Evolutionary conservation across 2,329 filamentous ascomycete genomes (phyloP).

Genomic region (Grosmannia serpens): DNA sequence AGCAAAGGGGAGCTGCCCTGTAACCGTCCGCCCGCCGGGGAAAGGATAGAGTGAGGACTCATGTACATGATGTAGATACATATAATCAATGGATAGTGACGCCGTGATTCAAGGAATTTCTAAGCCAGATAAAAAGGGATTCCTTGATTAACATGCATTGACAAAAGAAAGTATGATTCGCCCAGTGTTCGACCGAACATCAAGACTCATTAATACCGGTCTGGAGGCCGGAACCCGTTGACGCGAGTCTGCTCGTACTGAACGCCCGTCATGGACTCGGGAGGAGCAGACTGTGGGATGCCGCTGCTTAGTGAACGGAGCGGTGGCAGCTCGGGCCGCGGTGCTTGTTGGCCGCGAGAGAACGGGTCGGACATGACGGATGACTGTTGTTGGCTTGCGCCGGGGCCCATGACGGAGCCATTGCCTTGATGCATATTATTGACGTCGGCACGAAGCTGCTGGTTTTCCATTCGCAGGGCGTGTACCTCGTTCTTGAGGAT

Average conservation of each 20-base stretch:
- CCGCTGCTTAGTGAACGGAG: conserved; percentile 38
- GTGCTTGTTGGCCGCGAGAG: conserved; percentile 14
- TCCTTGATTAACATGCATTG: neutral
- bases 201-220: conserved; percentile 3
- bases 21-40: neutral
- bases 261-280: conserved; percentile 55
- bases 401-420: neutral
- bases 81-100: neutral
- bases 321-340: conserved; percentile 43
- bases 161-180: neutral
- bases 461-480: conserved; percentile 33
- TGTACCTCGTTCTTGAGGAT: conserved; percentile 38
- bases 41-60: neutral
- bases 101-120: neutral
- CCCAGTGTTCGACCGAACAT: neutral
- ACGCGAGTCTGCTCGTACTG: conserved; percentile 44
- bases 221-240: conserved; percentile 31
- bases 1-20: neutral
- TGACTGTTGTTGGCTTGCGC: conserved; percentile 10
- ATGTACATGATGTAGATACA: neutral
- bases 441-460: conserved; percentile 30
- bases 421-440: conserved; percentile 12
- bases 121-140: neutral
- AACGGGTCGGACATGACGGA: conserved; percentile 15
- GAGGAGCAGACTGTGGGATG: conserved; percentile 19